These are phyloP conservation scores for Xylaria sp. DNA, from an alignment of 2,329 filamentous ascomycete genomes.

Conservation along the genomic window DNA sequence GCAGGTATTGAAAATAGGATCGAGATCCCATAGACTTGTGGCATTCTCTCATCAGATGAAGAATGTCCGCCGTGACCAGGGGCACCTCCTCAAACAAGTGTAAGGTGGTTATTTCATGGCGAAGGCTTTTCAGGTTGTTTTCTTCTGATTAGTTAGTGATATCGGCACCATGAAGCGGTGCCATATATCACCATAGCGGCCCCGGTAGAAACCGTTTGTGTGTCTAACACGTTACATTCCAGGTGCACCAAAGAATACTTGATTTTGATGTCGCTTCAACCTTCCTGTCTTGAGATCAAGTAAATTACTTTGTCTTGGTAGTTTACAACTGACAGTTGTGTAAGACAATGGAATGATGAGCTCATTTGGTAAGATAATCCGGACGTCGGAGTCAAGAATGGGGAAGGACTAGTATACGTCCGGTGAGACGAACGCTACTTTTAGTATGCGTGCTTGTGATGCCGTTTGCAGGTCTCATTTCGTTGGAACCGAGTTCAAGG, in stretches of 20 bases:
- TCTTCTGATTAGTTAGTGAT: background rate
- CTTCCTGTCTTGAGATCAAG: background rate
- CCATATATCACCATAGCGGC: background rate
- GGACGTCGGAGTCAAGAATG: background rate
- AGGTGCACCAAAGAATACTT: background rate
- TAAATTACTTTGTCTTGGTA: background rate
- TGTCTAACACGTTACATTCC: background rate
- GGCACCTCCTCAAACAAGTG: too few relatives aligned
- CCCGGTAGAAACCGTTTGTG: background rate
- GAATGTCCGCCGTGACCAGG: too few relatives aligned
- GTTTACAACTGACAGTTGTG: background rate
- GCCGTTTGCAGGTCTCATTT: background rate
- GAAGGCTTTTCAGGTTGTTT: background rate
- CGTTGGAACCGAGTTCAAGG: conserved; percentile 49
- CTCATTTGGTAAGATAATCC: background rate
- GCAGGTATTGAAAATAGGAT: too few relatives aligned
- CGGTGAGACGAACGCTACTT: background rate
- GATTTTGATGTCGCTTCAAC: background rate
- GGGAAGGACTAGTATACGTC: background rate
- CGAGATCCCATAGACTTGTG: too few relatives aligned
- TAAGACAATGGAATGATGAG: background rate
- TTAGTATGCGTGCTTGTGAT: background rate
- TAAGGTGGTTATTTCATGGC: background rate
- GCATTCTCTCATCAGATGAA: too few relatives aligned
- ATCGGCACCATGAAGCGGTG: background rate